Base-by-base conservation (phyloP, 2,329 filamentous ascomycete genomes). In the Aspergillus sp. region DNA sequence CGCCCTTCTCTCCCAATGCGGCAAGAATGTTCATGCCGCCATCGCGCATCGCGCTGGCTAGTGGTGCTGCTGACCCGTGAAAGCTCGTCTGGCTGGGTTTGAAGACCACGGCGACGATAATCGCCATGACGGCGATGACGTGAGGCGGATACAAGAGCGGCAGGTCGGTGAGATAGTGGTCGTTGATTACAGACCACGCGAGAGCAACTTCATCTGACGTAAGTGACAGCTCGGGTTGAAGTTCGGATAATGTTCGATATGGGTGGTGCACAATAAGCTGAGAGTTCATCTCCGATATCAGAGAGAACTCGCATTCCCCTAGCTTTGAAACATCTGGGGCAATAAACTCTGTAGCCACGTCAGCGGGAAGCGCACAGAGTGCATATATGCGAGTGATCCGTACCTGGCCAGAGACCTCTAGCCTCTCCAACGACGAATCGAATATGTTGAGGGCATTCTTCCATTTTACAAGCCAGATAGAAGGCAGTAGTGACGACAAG, bases 381-480 rank as follows among this genome's bases (percentile, higher is more conserved):
- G 23, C 53, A 27, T 52, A 54, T 44, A 51, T 49, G 58, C n/a
- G 11, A 27, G 32, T 19, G 27, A 30, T 44, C 66, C 76, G 52
- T 80, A 86, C 86, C 85, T 70, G 91, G 88, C 91, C 92, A 96
- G 61, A 96, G 83, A 60, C 89, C 86, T 36, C 92, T 88, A 3
- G 93, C 92, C 75, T 99, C 95, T 50, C 87, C 89, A 10, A 95
- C 88, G 60, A 99, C 89, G 64, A 96, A 85, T 30, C 95, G 87
- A 70, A 99, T 98, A 75, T 99, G 95, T 75, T 98, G 94, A 2
- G 95, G 95, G 54, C 89, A 93, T 76, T 99, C 95, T 76, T 99
- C 95, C 87, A 96, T 96, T 79, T 99, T 99, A 80, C 92, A 96
- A 19, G 95, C 93, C 38, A 99, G 82, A 75, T 99, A 99, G 62